These are phyloP conservation scores for Serendipita indica DNA, from an alignment of 768 basidiomycete genomes.

Conservation along the genomic window DNA sequence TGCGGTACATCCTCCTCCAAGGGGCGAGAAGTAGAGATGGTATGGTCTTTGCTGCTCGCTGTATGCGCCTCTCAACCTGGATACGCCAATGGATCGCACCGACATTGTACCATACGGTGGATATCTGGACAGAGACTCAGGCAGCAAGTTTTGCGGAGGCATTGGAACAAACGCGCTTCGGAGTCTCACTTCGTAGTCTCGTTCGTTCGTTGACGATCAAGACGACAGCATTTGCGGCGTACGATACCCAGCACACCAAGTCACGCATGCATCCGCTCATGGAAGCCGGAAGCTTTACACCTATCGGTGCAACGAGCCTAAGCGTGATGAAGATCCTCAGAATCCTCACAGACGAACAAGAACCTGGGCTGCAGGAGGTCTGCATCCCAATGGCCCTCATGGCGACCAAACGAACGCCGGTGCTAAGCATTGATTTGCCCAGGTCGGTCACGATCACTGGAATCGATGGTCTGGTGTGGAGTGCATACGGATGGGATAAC, in stretches of 20 bases:
- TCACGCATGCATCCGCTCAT: background rate
- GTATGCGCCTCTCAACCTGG: background rate
- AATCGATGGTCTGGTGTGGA: background rate
- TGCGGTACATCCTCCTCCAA: background rate
- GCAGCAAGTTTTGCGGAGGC: background rate
- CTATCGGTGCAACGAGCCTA: background rate
- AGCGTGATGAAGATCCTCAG: background rate
- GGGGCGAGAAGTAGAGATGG: background rate
- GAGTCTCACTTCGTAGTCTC: background rate
- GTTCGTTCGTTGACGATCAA: background rate
- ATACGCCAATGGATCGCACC: background rate
- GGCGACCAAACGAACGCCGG: background rate
- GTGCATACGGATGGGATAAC: background rate
- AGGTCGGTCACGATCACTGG: background rate
- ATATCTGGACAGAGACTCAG: background rate
- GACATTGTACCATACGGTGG: background rate
- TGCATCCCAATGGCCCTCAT: background rate
- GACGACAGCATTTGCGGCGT: background rate
- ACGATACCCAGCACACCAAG: background rate
- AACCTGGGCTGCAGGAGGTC: background rate
- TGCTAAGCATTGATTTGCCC: background rate
- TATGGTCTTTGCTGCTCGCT: constrained; percentile 1
- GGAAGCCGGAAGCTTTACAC: constrained; percentile 3
- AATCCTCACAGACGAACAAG: background rate
- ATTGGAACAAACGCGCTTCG: background rate